A percentile compares a stretch with the other conserved stretches of the same genome.
phyloP scores from a whole-genome alignment of 1,284 basidiomycete species.

The Cryptococcus sp. region DNA sequence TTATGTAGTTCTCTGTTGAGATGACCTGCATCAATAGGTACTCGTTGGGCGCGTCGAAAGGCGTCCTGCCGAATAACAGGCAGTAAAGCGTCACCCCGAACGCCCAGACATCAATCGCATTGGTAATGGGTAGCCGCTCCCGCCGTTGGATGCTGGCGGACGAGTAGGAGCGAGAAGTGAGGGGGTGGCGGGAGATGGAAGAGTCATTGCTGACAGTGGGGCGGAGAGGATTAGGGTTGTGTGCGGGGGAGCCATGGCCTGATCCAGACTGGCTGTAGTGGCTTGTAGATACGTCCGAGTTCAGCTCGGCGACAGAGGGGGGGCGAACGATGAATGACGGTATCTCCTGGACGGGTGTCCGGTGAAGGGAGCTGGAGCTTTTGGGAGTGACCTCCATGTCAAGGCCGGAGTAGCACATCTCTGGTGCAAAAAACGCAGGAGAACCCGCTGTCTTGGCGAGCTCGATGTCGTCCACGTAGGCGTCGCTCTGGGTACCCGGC shows the following conservation, averaged over 20 bases:
- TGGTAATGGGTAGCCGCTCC: slow-evolving; percentile 72
- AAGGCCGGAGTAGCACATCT: slow-evolving; percentile 65
- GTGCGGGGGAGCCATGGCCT: slow-evolving; percentile 7
- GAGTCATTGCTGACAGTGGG: slow-evolving; percentile 28
- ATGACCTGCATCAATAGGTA: slow-evolving; percentile 82
- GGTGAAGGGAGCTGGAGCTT: slow-evolving; percentile 12
- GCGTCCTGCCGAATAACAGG: slow-evolving; percentile 79
- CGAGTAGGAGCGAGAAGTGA: slow-evolving; percentile 30
- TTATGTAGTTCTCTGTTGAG: slow-evolving; percentile 70
- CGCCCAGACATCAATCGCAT: slow-evolving; percentile 98
- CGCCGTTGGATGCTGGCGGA: slow-evolving; percentile 20
- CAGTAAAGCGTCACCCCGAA: slow-evolving; percentile 97
- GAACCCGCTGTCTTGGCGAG: slow-evolving; percentile 92
- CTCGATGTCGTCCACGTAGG: slow-evolving; percentile 72
- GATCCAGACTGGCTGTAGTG: slow-evolving; percentile 18
- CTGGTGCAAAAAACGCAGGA: slow-evolving; percentile 96
- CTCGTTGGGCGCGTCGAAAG: slow-evolving; percentile 67
- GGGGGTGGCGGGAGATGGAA: slow-evolving; percentile 32
- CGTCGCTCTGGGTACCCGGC: slow-evolving; percentile 59
- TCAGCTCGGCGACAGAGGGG: slow-evolving; percentile 22
- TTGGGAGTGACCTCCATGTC: slow-evolving; percentile 23
- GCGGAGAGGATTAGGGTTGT: slow-evolving; percentile 20
- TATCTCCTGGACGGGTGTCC: slow-evolving; percentile 18
- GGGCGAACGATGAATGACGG: slow-evolving; percentile 40
- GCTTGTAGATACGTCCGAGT: neutral